Conservation (phyloP, 176 grass and related monocot species). For the Avena sativa region DNA sequence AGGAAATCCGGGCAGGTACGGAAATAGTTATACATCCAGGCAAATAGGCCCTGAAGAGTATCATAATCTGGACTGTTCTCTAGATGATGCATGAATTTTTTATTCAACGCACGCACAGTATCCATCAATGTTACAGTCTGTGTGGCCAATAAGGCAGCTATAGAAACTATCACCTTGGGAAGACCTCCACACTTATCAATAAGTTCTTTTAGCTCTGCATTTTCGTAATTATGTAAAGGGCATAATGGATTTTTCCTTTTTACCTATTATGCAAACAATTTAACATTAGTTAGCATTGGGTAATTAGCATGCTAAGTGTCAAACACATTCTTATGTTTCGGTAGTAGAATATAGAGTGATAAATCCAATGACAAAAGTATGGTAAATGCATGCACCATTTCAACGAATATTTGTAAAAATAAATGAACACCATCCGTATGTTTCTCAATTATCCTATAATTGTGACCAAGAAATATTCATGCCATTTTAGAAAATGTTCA, state of each 20-base stretch:
- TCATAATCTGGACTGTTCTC: background rate
- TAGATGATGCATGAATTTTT: background rate
- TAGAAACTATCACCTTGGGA: slow-evolving; percentile 50
- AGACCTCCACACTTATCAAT: slow-evolving; percentile 44
- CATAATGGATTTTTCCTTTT: background rate
- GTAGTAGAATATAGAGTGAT: no score
- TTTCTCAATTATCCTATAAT: background rate
- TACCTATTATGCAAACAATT: background rate
- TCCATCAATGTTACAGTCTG: background rate
- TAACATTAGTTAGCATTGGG: background rate
- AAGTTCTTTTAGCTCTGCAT: background rate
- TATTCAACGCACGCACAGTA: background rate
- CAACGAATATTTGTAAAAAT: background rate
- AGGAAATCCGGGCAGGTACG: slow-evolving; percentile 23
- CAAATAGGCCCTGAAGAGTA: background rate
- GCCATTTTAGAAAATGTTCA: background rate
- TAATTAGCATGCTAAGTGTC: no score
- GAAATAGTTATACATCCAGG: slow-evolving; percentile 35
- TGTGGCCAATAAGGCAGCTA: slow-evolving; percentile 20
- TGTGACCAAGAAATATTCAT: background rate
- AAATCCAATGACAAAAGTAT: no score
- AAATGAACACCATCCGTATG: background rate
- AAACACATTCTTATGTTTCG: no score
- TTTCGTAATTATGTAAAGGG: background rate
- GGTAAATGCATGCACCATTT: background rate